These are phyloP conservation scores for Cupressus sempervirens DNA, from an alignment of 75 land plant genomes.

Conservation along the genomic window DNA sequence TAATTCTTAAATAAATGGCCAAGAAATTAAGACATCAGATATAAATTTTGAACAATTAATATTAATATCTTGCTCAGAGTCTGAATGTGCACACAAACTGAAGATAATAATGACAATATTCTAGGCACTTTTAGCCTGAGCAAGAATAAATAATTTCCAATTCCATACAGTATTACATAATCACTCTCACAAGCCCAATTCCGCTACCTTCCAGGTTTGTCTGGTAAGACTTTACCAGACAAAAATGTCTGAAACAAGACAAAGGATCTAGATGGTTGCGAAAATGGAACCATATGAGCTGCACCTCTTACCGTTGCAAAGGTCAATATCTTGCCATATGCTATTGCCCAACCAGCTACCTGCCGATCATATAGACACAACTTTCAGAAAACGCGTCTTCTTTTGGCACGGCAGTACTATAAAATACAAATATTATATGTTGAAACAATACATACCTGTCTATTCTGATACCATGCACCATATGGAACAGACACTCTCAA, in stretches of 20 bases:
- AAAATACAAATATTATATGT: neutral
- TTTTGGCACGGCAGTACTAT: neutral
- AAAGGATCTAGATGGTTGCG: conserved; percentile 71
- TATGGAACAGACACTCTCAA: conserved; percentile 26
- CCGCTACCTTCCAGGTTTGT: neutral
- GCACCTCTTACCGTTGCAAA: conserved; percentile 90
- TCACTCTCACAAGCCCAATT: neutral
- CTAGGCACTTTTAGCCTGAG: neutral
- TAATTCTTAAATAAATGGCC: neutral
- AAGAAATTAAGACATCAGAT: neutral
- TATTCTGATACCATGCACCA: conserved; percentile 35
- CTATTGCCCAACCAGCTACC: conserved; percentile 85
- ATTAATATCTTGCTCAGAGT: neutral
- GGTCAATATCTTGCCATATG: conserved; percentile 68
- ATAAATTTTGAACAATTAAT: neutral
- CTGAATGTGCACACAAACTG: neutral
- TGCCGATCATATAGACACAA: conserved; percentile 13
- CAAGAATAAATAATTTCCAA: neutral
- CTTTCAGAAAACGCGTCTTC: neutral
- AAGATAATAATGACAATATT: neutral
- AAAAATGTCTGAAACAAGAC: conserved; percentile 57
- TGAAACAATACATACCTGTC: conserved; percentile 21
- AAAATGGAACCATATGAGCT: conserved; percentile 87
- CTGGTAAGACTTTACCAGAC: conserved; percentile 54
- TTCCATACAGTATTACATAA: neutral